These are phyloP conservation scores for Groenewaldozyma auringiensis DNA, from an alignment of 1,139 yeast genomes.

Conservation along the genomic window DNA sequence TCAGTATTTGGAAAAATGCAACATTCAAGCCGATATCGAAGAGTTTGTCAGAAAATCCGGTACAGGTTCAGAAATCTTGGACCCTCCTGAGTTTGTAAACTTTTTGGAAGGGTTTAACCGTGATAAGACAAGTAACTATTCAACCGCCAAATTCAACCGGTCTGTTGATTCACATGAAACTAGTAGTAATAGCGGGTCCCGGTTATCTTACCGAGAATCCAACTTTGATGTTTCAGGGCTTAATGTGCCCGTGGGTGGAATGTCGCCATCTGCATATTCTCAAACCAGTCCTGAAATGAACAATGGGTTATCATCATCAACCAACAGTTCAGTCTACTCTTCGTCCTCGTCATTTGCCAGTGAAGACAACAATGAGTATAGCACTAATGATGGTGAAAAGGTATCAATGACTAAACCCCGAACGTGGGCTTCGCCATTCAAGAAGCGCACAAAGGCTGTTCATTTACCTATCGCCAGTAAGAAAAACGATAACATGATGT, in stretches of 20 bases:
- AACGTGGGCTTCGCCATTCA: conserved; percentile 37
- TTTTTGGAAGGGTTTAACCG: conserved; percentile 38
- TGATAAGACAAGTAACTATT: conserved; percentile 10
- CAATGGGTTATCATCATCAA: conserved; percentile 21
- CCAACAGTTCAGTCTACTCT: conserved; percentile 27
- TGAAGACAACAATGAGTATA: conserved; percentile 14
- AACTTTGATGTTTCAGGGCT: neutral
- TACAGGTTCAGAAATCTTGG: conserved; percentile 58
- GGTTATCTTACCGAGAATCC: neutral
- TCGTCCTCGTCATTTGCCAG: conserved; percentile 23
- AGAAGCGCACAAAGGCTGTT: conserved; percentile 25
- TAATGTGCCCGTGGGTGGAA: neutral
- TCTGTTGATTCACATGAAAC: conserved; percentile 12
- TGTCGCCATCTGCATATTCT: neutral
- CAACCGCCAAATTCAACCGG: conserved; percentile 28
- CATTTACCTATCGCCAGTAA: neutral
- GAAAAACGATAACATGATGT: conserved; percentile 11
- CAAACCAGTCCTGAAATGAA: conserved; percentile 2
- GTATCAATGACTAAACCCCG: conserved; percentile 20
- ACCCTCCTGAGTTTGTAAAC: conserved; percentile 49
- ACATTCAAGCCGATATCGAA: conserved; percentile 52
- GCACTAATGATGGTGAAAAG: too few relatives aligned
- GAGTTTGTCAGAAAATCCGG: conserved; percentile 49
- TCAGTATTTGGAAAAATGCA: conserved; percentile 58
- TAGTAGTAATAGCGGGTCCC: neutral